A percentile compares a stretch with the other conserved stretches of the same genome.
Conservation (phyloP, 2,329 filamentous ascomycete genomes). For the Penicillium sp. region DNA sequence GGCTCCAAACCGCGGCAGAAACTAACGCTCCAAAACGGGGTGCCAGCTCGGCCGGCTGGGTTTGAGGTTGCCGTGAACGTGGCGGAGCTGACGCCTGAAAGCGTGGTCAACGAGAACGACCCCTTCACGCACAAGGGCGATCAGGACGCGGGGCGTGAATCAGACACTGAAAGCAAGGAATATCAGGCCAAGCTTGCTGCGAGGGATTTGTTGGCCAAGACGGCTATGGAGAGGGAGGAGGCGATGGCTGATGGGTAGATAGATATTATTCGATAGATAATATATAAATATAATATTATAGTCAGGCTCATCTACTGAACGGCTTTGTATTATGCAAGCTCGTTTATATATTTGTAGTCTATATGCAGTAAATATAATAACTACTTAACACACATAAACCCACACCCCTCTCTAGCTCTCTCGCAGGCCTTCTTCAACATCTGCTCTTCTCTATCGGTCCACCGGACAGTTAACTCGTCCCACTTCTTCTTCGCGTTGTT, state of each 20-base stretch:
- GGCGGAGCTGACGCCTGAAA: conserved; percentile 12
- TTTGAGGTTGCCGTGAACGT: conserved; percentile 11
- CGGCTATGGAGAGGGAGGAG: conserved; percentile 38
- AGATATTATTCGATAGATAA: conserved; percentile 14
- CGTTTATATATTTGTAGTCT: neutral
- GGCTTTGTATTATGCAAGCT: neutral
- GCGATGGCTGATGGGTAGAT: conserved; percentile 28
- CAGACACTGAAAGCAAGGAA: conserved; percentile 16
- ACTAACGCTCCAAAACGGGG: neutral
- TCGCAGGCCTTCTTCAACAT: conserved; percentile 54
- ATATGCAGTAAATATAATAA: neutral
- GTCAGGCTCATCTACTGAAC: neutral
- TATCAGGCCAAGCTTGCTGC: conserved; percentile 30
- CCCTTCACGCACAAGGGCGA: neutral
- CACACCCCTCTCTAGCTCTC: conserved; percentile 55
- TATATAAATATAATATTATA: neutral
- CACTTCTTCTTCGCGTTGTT: conserved; percentile 55
- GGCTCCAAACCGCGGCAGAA: neutral
- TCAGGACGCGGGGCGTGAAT: neutral
- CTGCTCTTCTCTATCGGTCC: conserved; percentile 63
- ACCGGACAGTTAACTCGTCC: conserved; percentile 60
- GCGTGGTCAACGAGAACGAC: conserved; percentile 4
- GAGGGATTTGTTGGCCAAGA: conserved; percentile 31
- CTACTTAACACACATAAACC: conserved; percentile 58
- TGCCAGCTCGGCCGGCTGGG: neutral